These are phyloP conservation scores for Aspergillus brunneoviolaceus DNA, from an alignment of 2,329 filamentous ascomycete species.

Conservation along the genomic window DNA sequence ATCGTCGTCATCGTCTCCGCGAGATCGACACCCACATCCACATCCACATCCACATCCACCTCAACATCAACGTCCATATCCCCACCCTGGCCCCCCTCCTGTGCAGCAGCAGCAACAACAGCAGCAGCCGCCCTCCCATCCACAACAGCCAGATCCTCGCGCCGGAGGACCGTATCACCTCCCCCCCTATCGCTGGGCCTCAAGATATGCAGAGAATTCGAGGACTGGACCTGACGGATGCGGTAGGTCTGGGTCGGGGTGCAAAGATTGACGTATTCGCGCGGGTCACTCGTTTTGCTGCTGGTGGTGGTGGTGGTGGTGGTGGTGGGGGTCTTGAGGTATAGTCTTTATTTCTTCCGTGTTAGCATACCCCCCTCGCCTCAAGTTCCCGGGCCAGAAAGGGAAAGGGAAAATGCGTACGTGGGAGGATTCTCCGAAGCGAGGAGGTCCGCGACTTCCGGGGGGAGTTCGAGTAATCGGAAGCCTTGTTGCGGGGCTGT, in stretches of 20 bases:
- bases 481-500: constrained; percentile 52
- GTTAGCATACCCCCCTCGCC: background rate
- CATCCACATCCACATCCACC: constrained; percentile 13
- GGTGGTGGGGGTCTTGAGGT: constrained; percentile 44
- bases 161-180: constrained; percentile 20
- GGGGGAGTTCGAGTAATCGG: constrained; percentile 60
- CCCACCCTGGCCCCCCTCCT: too few relatives aligned
- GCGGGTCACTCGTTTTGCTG: constrained; percentile 17
- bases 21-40: constrained; percentile 23
- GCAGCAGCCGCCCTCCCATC: background rate
- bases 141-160: constrained; percentile 30
- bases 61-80: background rate
- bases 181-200: constrained; percentile 37
- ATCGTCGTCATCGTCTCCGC: constrained; percentile 41
- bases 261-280: constrained; percentile 57
- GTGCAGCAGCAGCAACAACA: too few relatives aligned
- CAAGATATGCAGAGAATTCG: constrained; percentile 61
- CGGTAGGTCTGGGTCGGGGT: constrained; percentile 58
- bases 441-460: constrained; percentile 56
- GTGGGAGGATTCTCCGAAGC: constrained; percentile 45
- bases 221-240: constrained; percentile 64
- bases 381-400: too few relatives aligned
- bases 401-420: constrained; percentile 23
- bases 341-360: constrained; percentile 31
- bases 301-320: constrained; percentile 22